These are phyloP conservation scores for Lentithecium fluviatile DNA, from an alignment of 495 filamentous ascomycete species.

Conservation along the genomic window DNA sequence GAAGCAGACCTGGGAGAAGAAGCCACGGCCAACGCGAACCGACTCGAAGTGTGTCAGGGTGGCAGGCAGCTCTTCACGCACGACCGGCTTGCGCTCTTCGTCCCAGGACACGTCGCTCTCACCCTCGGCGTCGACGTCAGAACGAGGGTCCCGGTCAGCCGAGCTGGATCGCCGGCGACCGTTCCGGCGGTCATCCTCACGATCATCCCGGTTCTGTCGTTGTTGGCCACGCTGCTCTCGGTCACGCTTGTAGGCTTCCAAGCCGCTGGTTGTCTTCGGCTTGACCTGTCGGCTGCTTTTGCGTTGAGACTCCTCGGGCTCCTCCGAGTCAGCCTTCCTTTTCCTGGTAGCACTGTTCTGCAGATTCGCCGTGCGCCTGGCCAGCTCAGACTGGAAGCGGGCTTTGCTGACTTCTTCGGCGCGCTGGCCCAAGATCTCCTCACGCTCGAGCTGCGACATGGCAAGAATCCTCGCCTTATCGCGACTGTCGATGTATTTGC, in stretches of 20 bases:
- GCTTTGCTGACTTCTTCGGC: slow-evolving; percentile 75
- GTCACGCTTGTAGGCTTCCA: slow-evolving; percentile 79
- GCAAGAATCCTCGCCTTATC: slow-evolving; percentile 82
- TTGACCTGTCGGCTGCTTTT: slow-evolving; percentile 78
- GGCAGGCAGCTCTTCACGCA: slow-evolving; percentile 60
- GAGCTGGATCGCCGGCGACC: slow-evolving; percentile 45
- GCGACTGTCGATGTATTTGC: slow-evolving; percentile 72
- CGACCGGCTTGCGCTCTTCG: slow-evolving; percentile 46
- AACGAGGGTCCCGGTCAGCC: slow-evolving; percentile 43
- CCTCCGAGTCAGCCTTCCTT: slow-evolving; percentile 72
- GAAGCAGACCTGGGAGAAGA: slow-evolving; percentile 84
- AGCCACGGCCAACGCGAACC: slow-evolving; percentile 72
- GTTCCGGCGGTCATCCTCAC: slow-evolving; percentile 54
- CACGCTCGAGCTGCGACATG: slow-evolving; percentile 86
- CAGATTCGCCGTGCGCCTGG: slow-evolving; percentile 65
- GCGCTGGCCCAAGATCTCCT: slow-evolving; percentile 85
- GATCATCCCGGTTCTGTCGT: slow-evolving; percentile 61
- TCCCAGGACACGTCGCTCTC: slow-evolving; percentile 82
- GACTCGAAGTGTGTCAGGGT: slow-evolving; percentile 79
- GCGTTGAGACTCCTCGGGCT: slow-evolving; percentile 68
- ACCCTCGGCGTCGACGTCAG: slow-evolving; percentile 66
- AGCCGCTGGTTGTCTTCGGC: slow-evolving; percentile 41
- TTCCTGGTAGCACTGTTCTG: slow-evolving; percentile 60
- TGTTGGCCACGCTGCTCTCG: slow-evolving; percentile 80
- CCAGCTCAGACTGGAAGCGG: slow-evolving; percentile 79